Base-by-base conservation (phyloP, 495 filamentous ascomycete genomes). In the Penicillium nucicola region DNA sequence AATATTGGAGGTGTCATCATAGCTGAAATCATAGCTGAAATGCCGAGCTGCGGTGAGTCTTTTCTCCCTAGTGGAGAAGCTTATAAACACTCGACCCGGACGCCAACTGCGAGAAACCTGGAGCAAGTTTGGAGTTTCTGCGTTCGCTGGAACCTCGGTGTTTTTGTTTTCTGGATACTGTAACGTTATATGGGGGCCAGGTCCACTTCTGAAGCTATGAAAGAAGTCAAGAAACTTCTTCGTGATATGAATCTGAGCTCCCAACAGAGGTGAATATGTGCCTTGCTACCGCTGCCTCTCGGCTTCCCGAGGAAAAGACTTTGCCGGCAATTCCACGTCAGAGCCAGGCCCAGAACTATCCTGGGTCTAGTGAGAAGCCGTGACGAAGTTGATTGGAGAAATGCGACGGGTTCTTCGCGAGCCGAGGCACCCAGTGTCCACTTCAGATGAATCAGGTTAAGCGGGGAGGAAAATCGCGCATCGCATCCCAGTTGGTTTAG, bases 401-500 rank as follows among this genome's bases (percentile, higher is more conserved):
- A 7, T 4, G 7, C 7, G 22, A 23, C 22, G 7, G 22, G 22
- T 7, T 7, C 4, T 7, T 23, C 22, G 22, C 7, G 25, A 9
- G 10, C 6, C 25, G 25, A 28, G 25, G 2, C 5, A 5, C 20
- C 25, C 0, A 28, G 36, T 36, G 48, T 37, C 36, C 53, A 52
- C 57, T 57, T 17, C 14, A 41, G 10, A 45, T 45, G 22, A 46
- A 52, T 45, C 18, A n/a, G 41, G 33, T 40, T 46, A 41, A 51
- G 13, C 40, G 14, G 17, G 7, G 35, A 2, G 22, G 39, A 57
- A 61, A 61, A 61, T 61, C 48, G 51, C 58, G 51, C 58, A 58
- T 37, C 18, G 25, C 46, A 46, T 39, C 25, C 36, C 32, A 45
- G 25, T 41, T 30, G 5, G 36, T 2, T 8, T 28, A n/a, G 31